Conservation (phyloP, 78 protist species). For the Tieghemostelium lacteum region DNA sequence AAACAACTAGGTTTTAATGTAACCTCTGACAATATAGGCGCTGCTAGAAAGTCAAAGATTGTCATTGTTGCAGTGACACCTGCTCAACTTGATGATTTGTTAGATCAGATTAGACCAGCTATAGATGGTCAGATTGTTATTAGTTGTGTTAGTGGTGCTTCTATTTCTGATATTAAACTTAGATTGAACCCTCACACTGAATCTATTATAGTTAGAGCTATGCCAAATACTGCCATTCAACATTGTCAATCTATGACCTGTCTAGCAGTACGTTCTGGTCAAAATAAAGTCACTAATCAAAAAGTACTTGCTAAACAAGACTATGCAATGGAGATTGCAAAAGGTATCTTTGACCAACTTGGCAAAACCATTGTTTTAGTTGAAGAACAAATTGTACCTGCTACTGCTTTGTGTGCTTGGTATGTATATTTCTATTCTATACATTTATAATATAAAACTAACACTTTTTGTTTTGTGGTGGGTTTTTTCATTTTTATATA, state of each 20-base stretch:
- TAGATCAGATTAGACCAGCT: conserved; percentile 4
- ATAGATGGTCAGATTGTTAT: conserved; percentile 58
- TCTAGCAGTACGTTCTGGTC: conserved; percentile 36
- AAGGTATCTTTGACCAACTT: conserved; percentile 33
- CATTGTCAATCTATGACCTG: conserved; percentile 79
- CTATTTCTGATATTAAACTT: conserved; percentile 12
- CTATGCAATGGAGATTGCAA: conserved; percentile 20
- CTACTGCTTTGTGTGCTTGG: conserved; percentile 83
- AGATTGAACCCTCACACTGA: conserved; percentile 1
- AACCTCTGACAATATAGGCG: conserved; percentile 30
- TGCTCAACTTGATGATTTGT: conserved; percentile 45
- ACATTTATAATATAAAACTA: not conserved
- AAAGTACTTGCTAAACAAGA: conserved; percentile 4
- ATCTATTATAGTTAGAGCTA: conserved; percentile 53
- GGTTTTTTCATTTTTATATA: too few relatives aligned
- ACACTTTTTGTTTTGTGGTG: too few relatives aligned
- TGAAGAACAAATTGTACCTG: conserved; percentile 83
- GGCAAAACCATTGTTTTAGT: conserved; percentile 33
- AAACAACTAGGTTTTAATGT: conserved; percentile 17
- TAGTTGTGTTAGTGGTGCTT: conserved; percentile 41
- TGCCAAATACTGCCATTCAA: conserved; percentile 84
- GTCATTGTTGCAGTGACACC: conserved; percentile 63
- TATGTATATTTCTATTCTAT: not conserved
- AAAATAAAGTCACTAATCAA: not conserved
- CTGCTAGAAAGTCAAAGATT: conserved; percentile 27